phyloP scores from a whole-genome alignment of 2,329 filamentous ascomycete genomes.

The Penicillium sp. region DNA sequence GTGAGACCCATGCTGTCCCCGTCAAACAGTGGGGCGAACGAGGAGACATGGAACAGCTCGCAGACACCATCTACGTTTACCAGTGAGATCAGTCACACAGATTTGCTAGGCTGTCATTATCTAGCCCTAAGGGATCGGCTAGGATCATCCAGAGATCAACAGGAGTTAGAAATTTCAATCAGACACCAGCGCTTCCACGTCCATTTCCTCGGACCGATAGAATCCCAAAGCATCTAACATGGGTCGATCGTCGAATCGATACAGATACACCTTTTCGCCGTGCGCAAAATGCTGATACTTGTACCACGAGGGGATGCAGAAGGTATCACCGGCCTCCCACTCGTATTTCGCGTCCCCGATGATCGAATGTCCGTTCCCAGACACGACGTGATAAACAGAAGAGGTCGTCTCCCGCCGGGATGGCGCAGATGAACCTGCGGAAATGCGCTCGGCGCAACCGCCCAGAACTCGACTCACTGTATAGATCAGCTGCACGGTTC shows the following conservation, averaged over 20 bases:
- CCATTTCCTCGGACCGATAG: conserved; percentile 43
- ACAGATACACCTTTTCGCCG: conserved; percentile 47
- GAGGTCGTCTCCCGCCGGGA: conserved; percentile 51
- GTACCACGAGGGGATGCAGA: conserved; percentile 55
- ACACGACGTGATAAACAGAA: conserved; percentile 54
- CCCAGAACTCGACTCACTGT: conserved; percentile 50
- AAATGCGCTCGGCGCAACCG: conserved; percentile 47
- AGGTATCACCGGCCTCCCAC: conserved; percentile 55
- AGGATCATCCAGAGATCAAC: not conserved
- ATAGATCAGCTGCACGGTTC: conserved; percentile 1
- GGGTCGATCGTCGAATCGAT: conserved; percentile 55
- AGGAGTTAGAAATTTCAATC: conserved; percentile 6
- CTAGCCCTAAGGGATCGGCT: not conserved
- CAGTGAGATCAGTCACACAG: not conserved
- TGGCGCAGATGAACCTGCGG: conserved; percentile 37
- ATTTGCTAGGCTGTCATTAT: not conserved
- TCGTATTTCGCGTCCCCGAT: conserved; percentile 39
- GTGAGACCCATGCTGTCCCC: not conserved
- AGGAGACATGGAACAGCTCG: not conserved
- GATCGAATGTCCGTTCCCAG: conserved; percentile 44
- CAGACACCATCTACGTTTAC: not conserved
- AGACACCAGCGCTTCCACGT: conserved; percentile 43
- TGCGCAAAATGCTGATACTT: conserved; percentile 48
- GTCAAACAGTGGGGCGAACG: not conserved
- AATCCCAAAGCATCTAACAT: conserved; percentile 55